phyloP scores from a whole-genome alignment of 2,329 filamentous ascomycete species.

The Westerdykella sp. region DNA sequence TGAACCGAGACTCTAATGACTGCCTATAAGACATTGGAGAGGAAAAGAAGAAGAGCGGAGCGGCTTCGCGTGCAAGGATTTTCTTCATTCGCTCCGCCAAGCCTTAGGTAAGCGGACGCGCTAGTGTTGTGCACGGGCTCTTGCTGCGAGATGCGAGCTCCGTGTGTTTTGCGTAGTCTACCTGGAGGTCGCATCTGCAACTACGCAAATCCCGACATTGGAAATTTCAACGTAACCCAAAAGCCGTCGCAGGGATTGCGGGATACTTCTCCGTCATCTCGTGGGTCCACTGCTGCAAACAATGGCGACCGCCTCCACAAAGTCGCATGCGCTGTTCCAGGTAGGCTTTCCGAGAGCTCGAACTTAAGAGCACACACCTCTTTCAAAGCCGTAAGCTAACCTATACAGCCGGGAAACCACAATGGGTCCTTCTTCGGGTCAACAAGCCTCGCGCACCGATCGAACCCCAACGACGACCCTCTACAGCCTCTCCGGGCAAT shows the following conservation, averaged over 20 bases:
- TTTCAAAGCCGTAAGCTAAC: background rate
- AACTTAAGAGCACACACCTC: slow-evolving; percentile 1
- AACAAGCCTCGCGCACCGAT: too few species aligned
- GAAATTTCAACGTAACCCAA: too few species aligned
- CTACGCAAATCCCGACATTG: too few species aligned
- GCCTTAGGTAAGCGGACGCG: slow-evolving; percentile 1
- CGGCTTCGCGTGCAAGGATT: slow-evolving; percentile 1
- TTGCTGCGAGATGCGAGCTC: background rate
- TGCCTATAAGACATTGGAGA: slow-evolving; percentile 70
- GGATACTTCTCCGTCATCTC: too few species aligned
- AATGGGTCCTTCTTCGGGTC: too few species aligned
- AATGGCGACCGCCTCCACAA: slow-evolving; percentile 2
- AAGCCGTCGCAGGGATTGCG: too few species aligned
- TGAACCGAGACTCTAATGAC: slow-evolving; percentile 99
- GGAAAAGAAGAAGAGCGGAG: slow-evolving; percentile 42
- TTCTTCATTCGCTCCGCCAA: slow-evolving; percentile 1
- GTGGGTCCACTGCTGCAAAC: background rate
- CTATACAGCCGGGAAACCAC: background rate
- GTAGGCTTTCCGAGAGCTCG: slow-evolving; percentile 10
- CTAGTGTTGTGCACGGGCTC: slow-evolving; percentile 6
- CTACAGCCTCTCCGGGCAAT: slow-evolving; percentile 58
- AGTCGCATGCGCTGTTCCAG: slow-evolving; percentile 19
- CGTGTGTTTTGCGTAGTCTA: background rate
- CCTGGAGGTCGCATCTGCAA: too few species aligned
- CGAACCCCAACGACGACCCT: slow-evolving; percentile 34